Evolutionary conservation across 2,329 filamentous ascomycete species (phyloP).

Genomic region (Dactylellina haptotyla): DNA sequence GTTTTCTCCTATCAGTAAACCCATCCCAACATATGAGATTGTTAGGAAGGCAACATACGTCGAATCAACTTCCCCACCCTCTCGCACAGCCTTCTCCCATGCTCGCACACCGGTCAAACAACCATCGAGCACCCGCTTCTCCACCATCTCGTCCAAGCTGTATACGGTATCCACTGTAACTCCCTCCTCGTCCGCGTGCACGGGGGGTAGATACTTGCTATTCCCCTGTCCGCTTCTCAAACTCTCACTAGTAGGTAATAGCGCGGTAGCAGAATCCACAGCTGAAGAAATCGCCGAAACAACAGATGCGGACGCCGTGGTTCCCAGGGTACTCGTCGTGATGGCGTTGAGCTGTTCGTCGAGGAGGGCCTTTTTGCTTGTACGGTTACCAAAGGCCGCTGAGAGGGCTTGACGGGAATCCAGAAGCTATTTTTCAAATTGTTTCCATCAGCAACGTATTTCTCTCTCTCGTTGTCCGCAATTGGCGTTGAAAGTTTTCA

Average conservation of each 20-base stretch:
- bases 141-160: conserved; percentile 45
- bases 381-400: conserved; percentile 84
- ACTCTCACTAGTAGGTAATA: conserved; percentile 44
- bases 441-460: conserved; percentile 24
- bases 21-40: not conserved
- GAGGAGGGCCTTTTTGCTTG: conserved; percentile 80
- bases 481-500: not conserved
- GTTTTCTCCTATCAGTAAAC: not conserved
- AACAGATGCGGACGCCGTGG: conserved; percentile 20
- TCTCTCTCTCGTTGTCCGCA: not conserved
- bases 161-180: conserved; percentile 46
- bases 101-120: conserved; percentile 33
- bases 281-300: conserved; percentile 41
- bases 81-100: conserved; percentile 37
- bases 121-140: conserved; percentile 31
- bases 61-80: conserved; percentile 33
- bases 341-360: conserved; percentile 61
- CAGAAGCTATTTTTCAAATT: conserved; percentile 54
- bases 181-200: conserved; percentile 41
- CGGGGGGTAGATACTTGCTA: conserved; percentile 48
- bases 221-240: conserved; percentile 41
- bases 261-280: conserved; percentile 40
- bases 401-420: conserved; percentile 72
- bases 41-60: conserved; percentile 16
- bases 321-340: conserved; percentile 25